Base-by-base conservation (phyloP, 768 basidiomycete genomes). In the Boletus eberwhitei region DNA sequence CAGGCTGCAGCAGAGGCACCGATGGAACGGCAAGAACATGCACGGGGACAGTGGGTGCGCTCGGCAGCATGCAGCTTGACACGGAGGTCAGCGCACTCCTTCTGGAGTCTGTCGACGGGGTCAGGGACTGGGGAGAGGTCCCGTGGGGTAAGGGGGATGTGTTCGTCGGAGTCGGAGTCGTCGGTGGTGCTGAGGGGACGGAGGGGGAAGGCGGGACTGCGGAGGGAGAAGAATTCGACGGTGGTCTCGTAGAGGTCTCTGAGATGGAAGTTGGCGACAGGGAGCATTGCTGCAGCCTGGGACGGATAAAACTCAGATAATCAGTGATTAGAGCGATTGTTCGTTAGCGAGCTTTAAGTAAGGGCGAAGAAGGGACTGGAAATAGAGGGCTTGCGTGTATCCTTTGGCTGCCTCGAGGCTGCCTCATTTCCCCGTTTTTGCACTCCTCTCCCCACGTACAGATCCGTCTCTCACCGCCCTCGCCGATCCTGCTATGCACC, bases 141-240 rank as follows among this genome's bases (percentile, higher is more conserved):
- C 50, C 66, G 54, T 5, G 69, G 69, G 1, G 68, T 70, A 36
- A 64, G 58, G 0, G 68, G 65, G 48, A 69, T 41, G 46, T 65
- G 56, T 8, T 64, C 63, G 54, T 73, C 64, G 0, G 60, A 70
- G 40, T 66, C 64, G 52, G 55, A 56, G 65, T 63, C 69, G 64
- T 59, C 71, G 59, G 45, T 59, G 59, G 45, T 59, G 59, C 62
- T 58, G 45, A 50, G 56, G 48, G 63, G 44, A 19, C 69, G 62
- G 48, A 58, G 48, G 32, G 73, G n/a, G 2, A 34, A 16, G 37
- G 72, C 59, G 32, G 77, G 74, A 57, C 66, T 74, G 50, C 73
- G 77, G 52, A 78, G 74, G 57, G 77, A 71, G 61, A 85, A 78
- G 75, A 81, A 84, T 65, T 82, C 82, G 75, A 82, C 76, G 45